These are phyloP conservation scores for Nannochloropsis oceanica DNA, from an alignment of 108 stramenopile species.

Conservation along the genomic window DNA sequence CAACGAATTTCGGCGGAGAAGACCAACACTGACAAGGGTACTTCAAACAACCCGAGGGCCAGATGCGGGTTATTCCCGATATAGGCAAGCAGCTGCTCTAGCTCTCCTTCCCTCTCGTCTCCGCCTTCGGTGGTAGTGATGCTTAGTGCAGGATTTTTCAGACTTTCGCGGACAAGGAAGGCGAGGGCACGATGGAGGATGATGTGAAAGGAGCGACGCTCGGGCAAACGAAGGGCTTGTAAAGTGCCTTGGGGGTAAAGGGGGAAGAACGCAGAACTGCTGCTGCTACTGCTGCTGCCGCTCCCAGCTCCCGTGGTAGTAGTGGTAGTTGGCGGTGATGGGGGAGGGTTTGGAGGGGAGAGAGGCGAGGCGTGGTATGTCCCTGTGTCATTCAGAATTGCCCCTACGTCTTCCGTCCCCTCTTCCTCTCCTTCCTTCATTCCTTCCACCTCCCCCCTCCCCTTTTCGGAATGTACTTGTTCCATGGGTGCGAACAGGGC, in stretches of 20 bases:
- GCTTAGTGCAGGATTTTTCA: slow-evolving; percentile 61
- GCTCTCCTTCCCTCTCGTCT: neutral
- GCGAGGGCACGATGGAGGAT: slow-evolving; percentile 54
- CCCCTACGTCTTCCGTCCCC: neutral
- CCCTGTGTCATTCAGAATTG: neutral
- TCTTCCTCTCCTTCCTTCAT: neutral
- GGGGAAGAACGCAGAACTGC: neutral
- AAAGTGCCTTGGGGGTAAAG: slow-evolving; percentile 1
- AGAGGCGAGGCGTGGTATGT: too few species aligned
- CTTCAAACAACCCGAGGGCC: neutral
- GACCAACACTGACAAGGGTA: slow-evolving; percentile 12
- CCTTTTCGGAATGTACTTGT: neutral
- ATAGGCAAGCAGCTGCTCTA: neutral
- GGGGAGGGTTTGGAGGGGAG: too few species aligned
- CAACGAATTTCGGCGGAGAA: slow-evolving; percentile 64
- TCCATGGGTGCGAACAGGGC: neutral
- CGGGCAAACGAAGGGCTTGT: slow-evolving; percentile 39
- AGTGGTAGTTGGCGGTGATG: too few species aligned
- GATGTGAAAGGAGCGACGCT: slow-evolving; percentile 63
- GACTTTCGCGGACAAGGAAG: slow-evolving; percentile 49
- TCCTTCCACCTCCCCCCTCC: slow-evolving; percentile 6
- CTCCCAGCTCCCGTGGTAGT: too few species aligned
- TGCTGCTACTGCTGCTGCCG: neutral
- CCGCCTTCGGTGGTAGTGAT: slow-evolving; percentile 21
- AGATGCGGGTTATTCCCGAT: neutral